These are phyloP conservation scores for Colletotrichum neosansevieriae DNA, from an alignment of 2,329 filamentous ascomycete genomes.

Conservation along the genomic window DNA sequence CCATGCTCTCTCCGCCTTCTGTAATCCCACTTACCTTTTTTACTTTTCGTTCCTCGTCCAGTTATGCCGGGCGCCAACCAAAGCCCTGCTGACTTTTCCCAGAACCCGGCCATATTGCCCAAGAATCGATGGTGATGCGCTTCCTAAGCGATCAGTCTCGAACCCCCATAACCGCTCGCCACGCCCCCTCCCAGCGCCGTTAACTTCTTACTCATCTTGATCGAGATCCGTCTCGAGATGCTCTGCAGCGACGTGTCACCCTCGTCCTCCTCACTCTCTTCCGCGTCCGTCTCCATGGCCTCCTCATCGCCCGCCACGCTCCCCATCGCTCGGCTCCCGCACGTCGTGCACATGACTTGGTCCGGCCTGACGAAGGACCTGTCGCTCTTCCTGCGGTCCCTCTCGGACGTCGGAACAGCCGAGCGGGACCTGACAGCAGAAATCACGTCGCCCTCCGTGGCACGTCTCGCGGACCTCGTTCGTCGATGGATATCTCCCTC, in stretches of 20 bases:
- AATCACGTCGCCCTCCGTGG: background rate
- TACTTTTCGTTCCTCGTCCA: no score
- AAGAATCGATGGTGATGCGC: no score
- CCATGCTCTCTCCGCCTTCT: background rate
- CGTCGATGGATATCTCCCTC: background rate
- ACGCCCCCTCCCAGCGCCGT: constrained; percentile 4
- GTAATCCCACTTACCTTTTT: background rate
- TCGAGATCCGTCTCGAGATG: constrained; percentile 20
- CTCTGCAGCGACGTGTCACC: background rate
- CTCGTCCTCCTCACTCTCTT: background rate
- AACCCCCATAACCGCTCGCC: constrained; percentile 12
- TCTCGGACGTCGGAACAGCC: background rate
- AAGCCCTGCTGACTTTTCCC: no score
- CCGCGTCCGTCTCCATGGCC: background rate
- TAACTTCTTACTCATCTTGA: constrained; percentile 20
- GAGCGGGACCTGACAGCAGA: background rate
- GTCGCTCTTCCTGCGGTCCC: constrained; percentile 7
- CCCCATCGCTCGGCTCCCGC: constrained; percentile 15
- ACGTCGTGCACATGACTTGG: constrained; percentile 20
- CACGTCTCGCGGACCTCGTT: constrained; percentile 16
- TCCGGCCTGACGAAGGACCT: background rate
- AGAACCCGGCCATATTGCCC: no score
- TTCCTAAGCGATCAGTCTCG: background rate
- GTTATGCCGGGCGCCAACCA: no score
- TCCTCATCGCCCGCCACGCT: background rate